Evolutionary conservation across 1,284 basidiomycete species (phyloP), one percentile per base, ranked within the genome.

Genomic region (Albatrellus sp.): DNA sequence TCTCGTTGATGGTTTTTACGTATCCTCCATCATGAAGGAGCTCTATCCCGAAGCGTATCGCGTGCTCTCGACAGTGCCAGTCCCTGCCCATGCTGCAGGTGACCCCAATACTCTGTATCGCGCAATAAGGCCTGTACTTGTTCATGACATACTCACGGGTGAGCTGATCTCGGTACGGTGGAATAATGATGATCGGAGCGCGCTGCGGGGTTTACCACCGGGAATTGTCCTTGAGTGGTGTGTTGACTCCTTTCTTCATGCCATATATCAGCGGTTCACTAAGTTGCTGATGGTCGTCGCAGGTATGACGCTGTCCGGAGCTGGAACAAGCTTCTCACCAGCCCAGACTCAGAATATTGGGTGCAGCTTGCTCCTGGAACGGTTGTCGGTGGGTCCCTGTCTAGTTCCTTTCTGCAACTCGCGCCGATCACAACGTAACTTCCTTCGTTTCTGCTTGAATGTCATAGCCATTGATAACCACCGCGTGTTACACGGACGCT

Each of bases 161-260:
- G 75, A 81, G 44, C 69, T 98, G 0, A 61, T 70, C 1, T 80
- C 90, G 51, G 82, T 97, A 11, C 66, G 93, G 36, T 98, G 92
- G 88, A 98, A 98, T 59, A 94, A 92, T 49, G 89, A 94, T 54
- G 94, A 98, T 60, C 68, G 94, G 40, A 90, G 88, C 49, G 82
- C 83, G 0, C 72, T 94, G 70, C 68, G 65, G 50, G 62, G 72
- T 55, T 46, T 90, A 54, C 68, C 69, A 7, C 63, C 76, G 0
- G 67, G 68, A 7, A 56, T 76, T 47, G 73, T 92, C 2, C 80
- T 84, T 53, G 66, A 71, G 41, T 92, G 88, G 88, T 81, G 55
- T 40, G 72, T 43, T 34, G 10, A 13, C 20, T 43, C 16, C 11
- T 13, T 52, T 12, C 29, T 34, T 16, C 16, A 35, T 9, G 34